Conservation (phyloP, 805 yeast species). For the Cyberlindnera euphorbiiphila region DNA sequence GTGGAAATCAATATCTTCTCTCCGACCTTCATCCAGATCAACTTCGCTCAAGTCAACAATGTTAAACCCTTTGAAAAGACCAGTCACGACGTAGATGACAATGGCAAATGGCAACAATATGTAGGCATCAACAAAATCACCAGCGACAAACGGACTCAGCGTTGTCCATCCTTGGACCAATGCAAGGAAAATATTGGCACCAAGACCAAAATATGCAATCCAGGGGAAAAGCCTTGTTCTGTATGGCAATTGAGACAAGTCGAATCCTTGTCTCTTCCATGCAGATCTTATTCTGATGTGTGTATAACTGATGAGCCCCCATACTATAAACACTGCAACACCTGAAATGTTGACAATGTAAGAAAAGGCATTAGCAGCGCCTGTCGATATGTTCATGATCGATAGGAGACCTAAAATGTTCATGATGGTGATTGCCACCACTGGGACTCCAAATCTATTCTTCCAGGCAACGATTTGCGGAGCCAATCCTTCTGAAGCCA, state of each 20-base stretch:
- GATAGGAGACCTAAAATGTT: conserved; percentile 61
- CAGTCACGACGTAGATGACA: conserved; percentile 37
- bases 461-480: conserved; percentile 51
- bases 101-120: conserved; percentile 56
- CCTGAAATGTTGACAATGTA: conserved; percentile 74
- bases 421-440: conserved; percentile 53
- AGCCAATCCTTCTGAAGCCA: conserved; percentile 60
- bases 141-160: conserved; percentile 45
- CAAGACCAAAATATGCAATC: conserved; percentile 38
- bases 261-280: conserved; percentile 57
- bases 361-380: conserved; percentile 57
- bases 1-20: conserved; percentile 33
- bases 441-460: conserved; percentile 60
- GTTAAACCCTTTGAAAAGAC: conserved; percentile 37
- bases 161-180: conserved; percentile 49
- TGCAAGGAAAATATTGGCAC: conserved; percentile 37
- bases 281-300: conserved; percentile 70
- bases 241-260: conserved; percentile 65
- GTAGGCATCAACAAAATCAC: conserved; percentile 57
- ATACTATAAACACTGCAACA: conserved; percentile 69
- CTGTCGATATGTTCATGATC: conserved; percentile 50
- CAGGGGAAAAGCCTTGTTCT: conserved; percentile 53
- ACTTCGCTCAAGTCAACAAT: conserved; percentile 40
- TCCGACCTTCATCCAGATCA: conserved; percentile 49
- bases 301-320: conserved; percentile 61